Evolutionary conservation across 179 eudicot species (phyloP).

Genomic region (Actinidia chinensis): DNA sequence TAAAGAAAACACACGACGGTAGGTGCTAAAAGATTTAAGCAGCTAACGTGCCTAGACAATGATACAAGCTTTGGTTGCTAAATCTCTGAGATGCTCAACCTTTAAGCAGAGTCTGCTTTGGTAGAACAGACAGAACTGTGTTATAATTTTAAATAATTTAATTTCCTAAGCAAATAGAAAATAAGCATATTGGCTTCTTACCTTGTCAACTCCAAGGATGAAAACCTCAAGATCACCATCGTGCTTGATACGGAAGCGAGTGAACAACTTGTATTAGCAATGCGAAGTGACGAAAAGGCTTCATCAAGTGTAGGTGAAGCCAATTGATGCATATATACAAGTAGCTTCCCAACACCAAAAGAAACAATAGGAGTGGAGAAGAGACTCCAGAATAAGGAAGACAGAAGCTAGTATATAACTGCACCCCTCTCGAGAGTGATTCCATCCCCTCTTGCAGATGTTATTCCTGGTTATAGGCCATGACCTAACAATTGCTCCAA

Average conservation of each 20-base stretch:
- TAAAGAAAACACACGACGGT: no score
- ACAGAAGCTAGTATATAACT: constrained; percentile 86
- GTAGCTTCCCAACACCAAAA: constrained; percentile 90
- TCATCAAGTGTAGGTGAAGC: constrained; percentile 94
- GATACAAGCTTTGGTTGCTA: no score
- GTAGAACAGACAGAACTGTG: no score
- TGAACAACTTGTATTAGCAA: constrained; percentile 94
- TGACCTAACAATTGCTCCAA: constrained; percentile 48
- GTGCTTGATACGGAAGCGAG: constrained; percentile 75
- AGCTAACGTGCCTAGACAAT: no score
- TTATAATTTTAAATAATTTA: neutral
- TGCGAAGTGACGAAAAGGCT: constrained; percentile 97
- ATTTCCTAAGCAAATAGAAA: neutral
- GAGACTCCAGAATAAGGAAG: constrained; percentile 96
- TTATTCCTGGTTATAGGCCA: constrained; percentile 93
- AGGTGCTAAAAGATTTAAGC: no score
- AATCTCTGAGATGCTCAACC: no score
- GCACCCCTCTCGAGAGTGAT: constrained; percentile 80
- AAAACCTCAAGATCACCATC: constrained; percentile 89
- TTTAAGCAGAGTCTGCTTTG: no score
- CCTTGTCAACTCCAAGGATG: constrained; percentile 99
- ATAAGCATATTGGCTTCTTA: constrained; percentile 21
- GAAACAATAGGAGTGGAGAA: constrained; percentile 97
- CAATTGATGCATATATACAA: constrained; percentile 90
- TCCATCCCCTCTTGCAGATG: constrained; percentile 84